phyloP scores from a whole-genome alignment of 2,329 filamentous ascomycete genomes.

The Spiromastix sp. region DNA sequence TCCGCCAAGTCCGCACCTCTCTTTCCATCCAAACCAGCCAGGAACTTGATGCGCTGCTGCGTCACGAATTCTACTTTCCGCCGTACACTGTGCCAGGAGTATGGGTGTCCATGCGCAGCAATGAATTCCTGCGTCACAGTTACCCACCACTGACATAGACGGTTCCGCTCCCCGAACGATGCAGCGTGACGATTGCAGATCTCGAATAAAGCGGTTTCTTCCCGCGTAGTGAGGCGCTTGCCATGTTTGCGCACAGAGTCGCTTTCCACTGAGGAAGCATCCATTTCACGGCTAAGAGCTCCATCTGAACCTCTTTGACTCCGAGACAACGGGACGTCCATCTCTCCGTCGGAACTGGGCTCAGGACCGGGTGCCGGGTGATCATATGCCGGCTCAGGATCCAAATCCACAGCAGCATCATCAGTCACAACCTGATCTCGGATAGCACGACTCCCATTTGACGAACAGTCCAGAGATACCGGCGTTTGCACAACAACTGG shows the following conservation, averaged over 20 bases:
- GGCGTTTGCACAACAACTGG: slow-evolving; percentile 2
- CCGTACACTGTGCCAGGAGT: slow-evolving; percentile 34
- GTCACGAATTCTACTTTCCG: slow-evolving; percentile 32
- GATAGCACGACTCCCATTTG: not conserved
- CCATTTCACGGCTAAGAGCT: slow-evolving; percentile 11
- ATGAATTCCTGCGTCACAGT: slow-evolving; percentile 29
- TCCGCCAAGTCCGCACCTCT: slow-evolving; percentile 24
- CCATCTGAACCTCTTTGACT: slow-evolving; percentile 4
- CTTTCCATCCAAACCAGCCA: slow-evolving; percentile 24
- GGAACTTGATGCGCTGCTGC: slow-evolving; percentile 30
- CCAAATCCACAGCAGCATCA: slow-evolving; percentile 2
- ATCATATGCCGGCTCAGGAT: slow-evolving; percentile 4
- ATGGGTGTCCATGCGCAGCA: slow-evolving; percentile 26
- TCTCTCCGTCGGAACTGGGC: slow-evolving; percentile 3
- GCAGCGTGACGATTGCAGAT: slow-evolving; percentile 29
- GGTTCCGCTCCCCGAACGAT: slow-evolving; percentile 30
- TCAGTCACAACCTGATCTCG: slow-evolving; percentile 3
- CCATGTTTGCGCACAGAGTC: slow-evolving; percentile 21
- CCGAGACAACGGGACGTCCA: not conserved
- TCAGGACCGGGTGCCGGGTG: slow-evolving; percentile 4
- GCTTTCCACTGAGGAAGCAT: slow-evolving; percentile 8
- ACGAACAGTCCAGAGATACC: slow-evolving; percentile 1
- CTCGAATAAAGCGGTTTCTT: slow-evolving; percentile 30
- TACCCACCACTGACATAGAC: slow-evolving; percentile 34
- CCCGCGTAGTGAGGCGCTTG: slow-evolving; percentile 29